Base-by-base conservation (phyloP, 345 rosid genomes). In the Syzygium oleosum region DNA sequence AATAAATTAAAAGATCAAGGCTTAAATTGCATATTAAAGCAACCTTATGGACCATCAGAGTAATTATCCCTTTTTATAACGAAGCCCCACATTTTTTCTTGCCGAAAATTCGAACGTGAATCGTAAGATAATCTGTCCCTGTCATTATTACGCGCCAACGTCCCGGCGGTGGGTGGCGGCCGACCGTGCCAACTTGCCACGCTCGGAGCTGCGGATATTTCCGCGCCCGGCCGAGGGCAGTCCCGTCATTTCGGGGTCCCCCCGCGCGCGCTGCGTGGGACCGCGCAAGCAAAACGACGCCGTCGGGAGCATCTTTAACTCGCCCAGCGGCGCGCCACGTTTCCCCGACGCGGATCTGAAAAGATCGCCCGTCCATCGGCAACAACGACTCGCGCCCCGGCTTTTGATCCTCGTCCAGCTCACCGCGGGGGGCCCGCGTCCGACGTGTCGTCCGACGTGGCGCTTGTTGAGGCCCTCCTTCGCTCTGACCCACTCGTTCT, bases 231-330 rank as follows among this genome's bases (percentile, higher is more conserved):
- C 23, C 29, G n/a, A 54, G 92, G 88, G 31, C 53, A 84, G 4
- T 87, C 79, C n/a, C 61, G 88, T 84, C 89, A 86, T 65, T 51
- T 43, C 46, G 8, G 23, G 23, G 8, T 56, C 52, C 54, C 38
- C 43, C 41, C 41, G 41, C 46, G 43, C 46, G 46, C 46, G 43
- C 43, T 5, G 43, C 41, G 43, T 4, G 43, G 43, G 43, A 41
- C 5, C 46, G 46, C 46, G 46, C 46, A 6, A 17, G 12, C 3
- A 53, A 90, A 85, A 86, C 88, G 91, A 43, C 90, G 17, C 38
- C 88, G 90, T 51, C 4, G 34, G 27, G 17, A 41, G 90, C 91
- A 89, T 92, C 94, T 90, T 91, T 91, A 90, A 88, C 91, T 91
- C 84, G 52, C 34, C 85, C 34, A 56, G 61, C 61, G 84, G 21